Percentiles rank a stretch among this genome's conserved stretches.
Conservation (phyloP, 345 rosid genomes). For the Balakata baccata region DNA sequence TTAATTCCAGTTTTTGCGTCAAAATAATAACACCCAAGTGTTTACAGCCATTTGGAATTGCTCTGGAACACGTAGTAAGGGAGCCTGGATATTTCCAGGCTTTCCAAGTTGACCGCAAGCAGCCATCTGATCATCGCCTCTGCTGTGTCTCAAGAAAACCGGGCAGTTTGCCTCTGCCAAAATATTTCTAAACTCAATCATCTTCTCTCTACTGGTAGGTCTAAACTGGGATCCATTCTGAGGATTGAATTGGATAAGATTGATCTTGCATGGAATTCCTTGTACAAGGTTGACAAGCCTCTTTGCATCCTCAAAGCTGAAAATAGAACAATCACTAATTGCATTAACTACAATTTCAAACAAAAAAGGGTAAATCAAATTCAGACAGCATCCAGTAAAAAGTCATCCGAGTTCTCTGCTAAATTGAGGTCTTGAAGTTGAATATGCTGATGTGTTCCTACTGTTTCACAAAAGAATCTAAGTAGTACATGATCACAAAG, state of each 20-base stretch:
- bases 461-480: background rate
- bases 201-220: slow-evolving; percentile 68
- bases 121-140: slow-evolving; percentile 97
- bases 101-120: slow-evolving; percentile 98
- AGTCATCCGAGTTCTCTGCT: background rate
- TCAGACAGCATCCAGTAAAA: background rate
- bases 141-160: slow-evolving; percentile 64
- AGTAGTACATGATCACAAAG: background rate
- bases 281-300: slow-evolving; percentile 74
- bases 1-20: background rate
- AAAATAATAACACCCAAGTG: slow-evolving; percentile 7
- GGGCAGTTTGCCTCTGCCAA: slow-evolving; percentile 65
- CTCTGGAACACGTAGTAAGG: slow-evolving; percentile 70
- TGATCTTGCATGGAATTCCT: slow-evolving; percentile 95
- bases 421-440: background rate
- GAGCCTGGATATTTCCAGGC: slow-evolving; percentile 60
- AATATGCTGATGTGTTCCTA: too few species aligned
- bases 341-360: background rate
- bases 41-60: slow-evolving; percentile 59
- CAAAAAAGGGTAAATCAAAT: background rate
- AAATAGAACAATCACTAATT: slow-evolving; percentile 9
- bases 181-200: slow-evolving; percentile 70
- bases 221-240: slow-evolving; percentile 72
- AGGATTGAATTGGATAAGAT: slow-evolving; percentile 85
- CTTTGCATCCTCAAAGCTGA: slow-evolving; percentile 83